These are phyloP conservation scores for Xerocomus nothofagi DNA, from an alignment of 1,284 basidiomycete genomes.

Conservation along the genomic window DNA sequence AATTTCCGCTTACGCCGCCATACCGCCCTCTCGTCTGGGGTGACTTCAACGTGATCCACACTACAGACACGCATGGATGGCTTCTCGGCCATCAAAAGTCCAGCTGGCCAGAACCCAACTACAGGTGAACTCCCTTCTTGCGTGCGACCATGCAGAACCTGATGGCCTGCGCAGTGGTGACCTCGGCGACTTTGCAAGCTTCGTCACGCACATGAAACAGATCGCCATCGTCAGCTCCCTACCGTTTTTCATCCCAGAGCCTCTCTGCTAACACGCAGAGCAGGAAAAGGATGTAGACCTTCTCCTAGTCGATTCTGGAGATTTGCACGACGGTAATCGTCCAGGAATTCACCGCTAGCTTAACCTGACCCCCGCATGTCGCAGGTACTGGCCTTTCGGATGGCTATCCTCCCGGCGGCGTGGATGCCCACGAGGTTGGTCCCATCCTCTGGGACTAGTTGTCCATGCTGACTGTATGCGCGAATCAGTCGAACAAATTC, in stretches of 20 bases:
- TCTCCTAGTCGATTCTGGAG: slow-evolving; percentile 70
- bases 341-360: neutral
- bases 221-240: slow-evolving; percentile 52
- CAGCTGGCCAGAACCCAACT: slow-evolving; percentile 73
- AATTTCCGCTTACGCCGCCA: slow-evolving; percentile 51
- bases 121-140: slow-evolving; percentile 44
- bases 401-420: slow-evolving; percentile 65
- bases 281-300: slow-evolving; percentile 69
- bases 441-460: neutral
- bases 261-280: slow-evolving; percentile 1
- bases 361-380: neutral
- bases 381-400: slow-evolving; percentile 72
- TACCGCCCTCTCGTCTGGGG: slow-evolving; percentile 69
- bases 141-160: slow-evolving; percentile 1
- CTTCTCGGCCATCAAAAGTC: slow-evolving; percentile 71
- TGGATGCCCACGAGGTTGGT: slow-evolving; percentile 68
- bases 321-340: slow-evolving; percentile 72
- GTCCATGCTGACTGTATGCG: slow-evolving; percentile 1
- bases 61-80: slow-evolving; percentile 84
- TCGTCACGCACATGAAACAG: slow-evolving; percentile 79
- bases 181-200: slow-evolving; percentile 79
- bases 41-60: slow-evolving; percentile 73
- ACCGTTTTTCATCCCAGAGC: neutral
- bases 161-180: slow-evolving; percentile 51
- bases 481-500: slow-evolving; percentile 63